These are phyloP conservation scores for Moniliella sp. DNA, from an alignment of 1,284 basidiomycete genomes.

Conservation along the genomic window DNA sequence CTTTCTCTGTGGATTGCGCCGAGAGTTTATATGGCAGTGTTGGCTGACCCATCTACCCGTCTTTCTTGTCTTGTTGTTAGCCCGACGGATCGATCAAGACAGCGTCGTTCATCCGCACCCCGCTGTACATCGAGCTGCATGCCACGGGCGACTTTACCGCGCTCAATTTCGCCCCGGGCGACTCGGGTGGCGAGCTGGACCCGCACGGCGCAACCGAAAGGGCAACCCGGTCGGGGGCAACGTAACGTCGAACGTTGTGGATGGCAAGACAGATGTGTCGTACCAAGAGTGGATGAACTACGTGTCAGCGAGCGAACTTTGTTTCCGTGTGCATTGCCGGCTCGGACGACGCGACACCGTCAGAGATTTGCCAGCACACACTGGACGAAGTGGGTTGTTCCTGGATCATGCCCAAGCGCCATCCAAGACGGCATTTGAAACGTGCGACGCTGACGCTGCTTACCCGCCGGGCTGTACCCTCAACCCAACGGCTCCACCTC, in stretches of 20 bases:
- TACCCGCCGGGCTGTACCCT: no score
- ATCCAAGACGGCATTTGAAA: no score
- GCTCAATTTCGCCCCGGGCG: constrained; percentile 16
- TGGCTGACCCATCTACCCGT: no score
- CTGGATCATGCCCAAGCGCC: constrained; percentile 37
- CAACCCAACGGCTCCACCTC: no score
- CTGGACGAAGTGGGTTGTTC: constrained; percentile 31
- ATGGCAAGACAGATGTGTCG: constrained; percentile 37
- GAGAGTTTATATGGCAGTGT: constrained; percentile 35
- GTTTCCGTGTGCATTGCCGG: constrained; percentile 32
- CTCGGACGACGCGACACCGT: constrained; percentile 12
- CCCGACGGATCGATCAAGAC: constrained; percentile 29
- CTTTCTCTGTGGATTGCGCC: constrained; percentile 28
- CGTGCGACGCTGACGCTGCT: no score
- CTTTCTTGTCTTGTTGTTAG: no score
- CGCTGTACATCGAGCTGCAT: constrained; percentile 37
- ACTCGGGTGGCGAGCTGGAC: constrained; percentile 31
- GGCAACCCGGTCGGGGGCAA: constrained; percentile 41
- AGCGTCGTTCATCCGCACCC: constrained; percentile 30
- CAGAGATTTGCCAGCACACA: constrained; percentile 25
- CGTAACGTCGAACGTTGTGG: constrained; percentile 38
- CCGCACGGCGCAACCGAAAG: constrained; percentile 30
- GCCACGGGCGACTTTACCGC: constrained; percentile 34
- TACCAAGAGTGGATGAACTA: constrained; percentile 41
- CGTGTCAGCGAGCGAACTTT: constrained; percentile 21